phyloP scores from a whole-genome alignment of 2,329 filamentous ascomycete species.

The Acrodontium crateriforme region DNA sequence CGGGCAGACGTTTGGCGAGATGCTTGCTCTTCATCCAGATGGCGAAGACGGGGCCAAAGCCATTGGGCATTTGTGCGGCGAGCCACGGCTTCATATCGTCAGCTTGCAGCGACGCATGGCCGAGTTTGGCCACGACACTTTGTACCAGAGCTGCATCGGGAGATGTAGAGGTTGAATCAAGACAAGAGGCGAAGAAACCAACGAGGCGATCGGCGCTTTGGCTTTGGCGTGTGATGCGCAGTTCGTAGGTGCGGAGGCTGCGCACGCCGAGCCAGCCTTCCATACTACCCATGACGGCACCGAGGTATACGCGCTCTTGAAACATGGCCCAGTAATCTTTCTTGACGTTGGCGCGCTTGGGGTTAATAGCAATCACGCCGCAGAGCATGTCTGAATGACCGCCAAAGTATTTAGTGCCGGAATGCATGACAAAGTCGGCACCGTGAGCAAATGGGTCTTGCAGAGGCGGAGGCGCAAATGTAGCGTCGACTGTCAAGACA shows the following conservation, averaged over 20 bases:
- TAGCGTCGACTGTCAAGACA: constrained; percentile 71
- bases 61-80: constrained; percentile 74
- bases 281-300: constrained; percentile 73
- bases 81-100: constrained; percentile 55
- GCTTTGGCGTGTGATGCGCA: constrained; percentile 68
- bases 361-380: constrained; percentile 56
- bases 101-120: constrained; percentile 68
- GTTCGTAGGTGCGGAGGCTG: constrained; percentile 70
- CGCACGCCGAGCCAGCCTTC: constrained; percentile 88
- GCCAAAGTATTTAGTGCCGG: constrained; percentile 89
- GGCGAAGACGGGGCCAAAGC: constrained; percentile 79
- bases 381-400: constrained; percentile 90
- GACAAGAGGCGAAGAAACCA: constrained; percentile 46
- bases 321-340: constrained; percentile 39
- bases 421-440: constrained; percentile 81
- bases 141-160: constrained; percentile 25
- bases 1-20: constrained; percentile 57
- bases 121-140: constrained; percentile 45
- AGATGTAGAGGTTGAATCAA: constrained; percentile 19
- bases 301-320: constrained; percentile 61
- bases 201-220: constrained; percentile 57
- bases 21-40: constrained; percentile 49
- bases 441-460: constrained; percentile 73
- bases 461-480: constrained; percentile 81
- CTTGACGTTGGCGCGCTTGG: constrained; percentile 32